A percentile compares a stretch with the other conserved stretches of the same genome.
These are phyloP conservation scores for Schwanniomyces yamadae DNA, from an alignment of 805 yeast genomes.

Conservation along the genomic window DNA sequence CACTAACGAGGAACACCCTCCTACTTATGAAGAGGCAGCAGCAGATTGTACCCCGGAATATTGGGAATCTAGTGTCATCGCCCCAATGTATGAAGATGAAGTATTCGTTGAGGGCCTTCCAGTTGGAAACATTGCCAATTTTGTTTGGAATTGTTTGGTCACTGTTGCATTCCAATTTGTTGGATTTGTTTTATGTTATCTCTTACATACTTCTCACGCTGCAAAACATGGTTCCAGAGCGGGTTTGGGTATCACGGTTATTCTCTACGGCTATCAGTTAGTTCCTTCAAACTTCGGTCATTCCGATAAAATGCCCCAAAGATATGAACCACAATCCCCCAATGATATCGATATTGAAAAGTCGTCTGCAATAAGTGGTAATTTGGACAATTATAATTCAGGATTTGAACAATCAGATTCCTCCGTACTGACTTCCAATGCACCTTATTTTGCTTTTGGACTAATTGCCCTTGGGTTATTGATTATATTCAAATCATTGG, in stretches of 20 bases:
- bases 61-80: constrained; percentile 86
- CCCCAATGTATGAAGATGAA: constrained; percentile 82
- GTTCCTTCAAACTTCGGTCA: constrained; percentile 42
- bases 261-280: constrained; percentile 55
- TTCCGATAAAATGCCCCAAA: constrained; percentile 31
- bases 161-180: constrained; percentile 91
- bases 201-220: constrained; percentile 94
- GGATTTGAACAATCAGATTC: constrained; percentile 21
- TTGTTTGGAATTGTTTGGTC: constrained; percentile 86
- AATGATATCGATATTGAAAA: constrained; percentile 31
- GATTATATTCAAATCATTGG: constrained; percentile 62
- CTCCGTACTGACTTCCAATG: constrained; percentile 7
- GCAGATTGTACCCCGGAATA: constrained; percentile 94
- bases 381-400: constrained; percentile 29
- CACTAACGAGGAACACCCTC: constrained; percentile 59
- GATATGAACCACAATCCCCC: constrained; percentile 34
- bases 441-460: constrained; percentile 59
- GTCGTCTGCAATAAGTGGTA: constrained; percentile 25
- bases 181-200: constrained; percentile 86
- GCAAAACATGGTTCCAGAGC: constrained; percentile 93
- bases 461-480: constrained; percentile 68
- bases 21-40: constrained; percentile 93
- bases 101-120: constrained; percentile 94
- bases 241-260: constrained; percentile 83
- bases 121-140: constrained; percentile 86